Conservation (phyloP, 179 eudicot genomes). For the Actinidia chinensis region DNA sequence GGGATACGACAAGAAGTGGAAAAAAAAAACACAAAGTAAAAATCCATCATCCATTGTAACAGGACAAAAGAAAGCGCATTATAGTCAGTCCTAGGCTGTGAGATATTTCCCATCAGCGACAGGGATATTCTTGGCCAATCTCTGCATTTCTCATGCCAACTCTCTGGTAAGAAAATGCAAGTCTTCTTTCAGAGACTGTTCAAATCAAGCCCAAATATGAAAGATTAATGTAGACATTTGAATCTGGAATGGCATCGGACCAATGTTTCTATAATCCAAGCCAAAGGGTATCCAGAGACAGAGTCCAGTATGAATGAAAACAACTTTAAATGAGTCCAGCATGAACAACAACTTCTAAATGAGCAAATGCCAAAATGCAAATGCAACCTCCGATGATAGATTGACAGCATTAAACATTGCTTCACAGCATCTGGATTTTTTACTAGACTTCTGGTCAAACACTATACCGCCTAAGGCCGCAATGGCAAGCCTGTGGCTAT, state of each 20-base stretch:
- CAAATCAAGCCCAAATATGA: neutral
- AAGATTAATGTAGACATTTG: neutral
- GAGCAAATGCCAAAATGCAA: no score
- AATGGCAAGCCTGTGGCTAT: slow-evolving; percentile 84
- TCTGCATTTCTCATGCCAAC: slow-evolving; percentile 88
- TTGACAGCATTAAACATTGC: slow-evolving; percentile 64
- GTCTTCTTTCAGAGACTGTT: slow-evolving; percentile 96
- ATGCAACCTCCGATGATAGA: slow-evolving; percentile 89
- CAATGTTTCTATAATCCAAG: neutral
- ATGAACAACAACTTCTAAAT: neutral
- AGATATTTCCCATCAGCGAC: slow-evolving; percentile 81
- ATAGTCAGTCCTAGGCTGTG: slow-evolving; percentile 54
- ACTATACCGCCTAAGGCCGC: slow-evolving; percentile 70
- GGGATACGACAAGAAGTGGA: no score
- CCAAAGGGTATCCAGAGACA: neutral
- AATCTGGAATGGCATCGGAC: slow-evolving; percentile 12
- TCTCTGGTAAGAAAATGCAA: slow-evolving; percentile 96
- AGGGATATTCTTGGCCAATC: slow-evolving; percentile 70
- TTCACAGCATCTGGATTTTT: slow-evolving; percentile 87
- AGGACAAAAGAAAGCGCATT: slow-evolving; percentile 67
- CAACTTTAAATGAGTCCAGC: no score
- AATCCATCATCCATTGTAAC: slow-evolving; percentile 90
- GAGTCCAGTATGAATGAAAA: no score
- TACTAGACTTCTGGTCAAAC: slow-evolving; percentile 88
- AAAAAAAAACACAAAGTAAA: neutral